Base-by-base conservation (phyloP, 2,329 filamentous ascomycete genomes). In the Lecanicillium sp. region DNA sequence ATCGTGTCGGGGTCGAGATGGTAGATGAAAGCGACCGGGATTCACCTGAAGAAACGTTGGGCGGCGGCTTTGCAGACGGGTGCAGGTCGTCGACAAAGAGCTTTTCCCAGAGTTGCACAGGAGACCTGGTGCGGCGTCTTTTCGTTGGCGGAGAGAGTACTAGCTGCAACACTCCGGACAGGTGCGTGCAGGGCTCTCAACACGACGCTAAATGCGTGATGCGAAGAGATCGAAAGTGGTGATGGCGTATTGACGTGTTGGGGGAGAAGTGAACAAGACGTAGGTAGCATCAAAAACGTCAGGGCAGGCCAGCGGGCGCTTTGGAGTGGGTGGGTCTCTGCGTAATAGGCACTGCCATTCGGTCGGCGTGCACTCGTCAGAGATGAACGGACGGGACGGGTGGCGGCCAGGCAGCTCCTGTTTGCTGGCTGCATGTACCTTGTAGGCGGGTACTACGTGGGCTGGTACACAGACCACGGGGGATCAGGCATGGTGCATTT, bases 51-150 rank as follows among this genome's bases (percentile, higher is more conserved):
- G 22, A 25, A 13, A 31, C 33, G 39, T 43, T 39, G 46, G 41
- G 37, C 40, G 40, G 47, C 47, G 45, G 47, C 49, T 57, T 49
- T 55, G 43, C 55, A 56, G 56, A 55, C 58, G 58, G 51, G 62
- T 65, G 62, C 62, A 65, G 60, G 60, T 58, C 62, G 60, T 53
- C 59, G 53, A 50, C 45, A 48, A 56, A 55, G 49, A 62, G 59
- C 54, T 61, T 50, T 47, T 52, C 52, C 52, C 39, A 46, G 42
- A 33, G 45, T 43, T 34, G 36, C n/a, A n/a, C n/a, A n/a, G n/a
- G n/a, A n/a, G n/a, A n/a, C n/a, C n/a, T n/a, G n/a, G n/a, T n/a
- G n/a, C n/a, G n/a, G n/a, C n/a, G n/a, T n/a, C n/a, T n/a, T n/a
- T n/a, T n/a, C n/a, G n/a, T n/a, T n/a, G n/a, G n/a, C n/a, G n/a